Evolutionary conservation across 2,329 filamentous ascomycete species (phyloP), one percentile per base, ranked within the genome.

Genomic region (Didymellaceae sp.): DNA sequence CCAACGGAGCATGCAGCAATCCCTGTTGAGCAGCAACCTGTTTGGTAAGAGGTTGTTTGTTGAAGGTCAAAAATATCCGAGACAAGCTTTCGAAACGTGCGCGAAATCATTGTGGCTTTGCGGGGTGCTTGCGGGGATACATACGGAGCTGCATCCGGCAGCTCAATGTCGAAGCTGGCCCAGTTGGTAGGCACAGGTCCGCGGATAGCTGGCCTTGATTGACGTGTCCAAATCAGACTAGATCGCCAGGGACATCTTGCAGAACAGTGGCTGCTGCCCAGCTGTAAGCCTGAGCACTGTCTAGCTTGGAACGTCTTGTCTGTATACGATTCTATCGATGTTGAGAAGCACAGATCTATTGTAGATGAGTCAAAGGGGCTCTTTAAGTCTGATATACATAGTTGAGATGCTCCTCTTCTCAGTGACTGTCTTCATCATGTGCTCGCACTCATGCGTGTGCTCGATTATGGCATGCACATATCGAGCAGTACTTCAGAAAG

Each of bases 61-160:
- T 21, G 5, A 9, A 6, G 14, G 33, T 18, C 24, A 32, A 21
- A n/a, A 34, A 34, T 18, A 44, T 6, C 4, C 16, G 6, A 44
- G 16, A 44, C 46, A 40, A 44, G 39, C 46, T 50, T 37, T 38
- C 22, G 39, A 32, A 17, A 17, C 22, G 28, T 11, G 20, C 28
- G n/a, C 13, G 33, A 44, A 33, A 16, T 16, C 26, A 24, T 21
- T 22, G 13, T 18, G 34, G 17, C 8, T 40, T 22, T 44, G 45
- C 38, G 45, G 45, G 38, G 45, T 42, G 31, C n/a, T n/a, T n/a
- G 26, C 26, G 26, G 26, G 26, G 26, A 13, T 28, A 13, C 28
- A 5, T 14, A 33, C 39, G 33, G 46, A 50, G 46, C 20, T 7
- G 26, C 10, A 32, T 39, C 40, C 34, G 46, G 16, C 16, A 20